A percentile compares a stretch with the other conserved stretches of the same genome.
Evolutionary conservation across 768 basidiomycete genomes (phyloP).

Genomic region (Suillus alpinus): DNA sequence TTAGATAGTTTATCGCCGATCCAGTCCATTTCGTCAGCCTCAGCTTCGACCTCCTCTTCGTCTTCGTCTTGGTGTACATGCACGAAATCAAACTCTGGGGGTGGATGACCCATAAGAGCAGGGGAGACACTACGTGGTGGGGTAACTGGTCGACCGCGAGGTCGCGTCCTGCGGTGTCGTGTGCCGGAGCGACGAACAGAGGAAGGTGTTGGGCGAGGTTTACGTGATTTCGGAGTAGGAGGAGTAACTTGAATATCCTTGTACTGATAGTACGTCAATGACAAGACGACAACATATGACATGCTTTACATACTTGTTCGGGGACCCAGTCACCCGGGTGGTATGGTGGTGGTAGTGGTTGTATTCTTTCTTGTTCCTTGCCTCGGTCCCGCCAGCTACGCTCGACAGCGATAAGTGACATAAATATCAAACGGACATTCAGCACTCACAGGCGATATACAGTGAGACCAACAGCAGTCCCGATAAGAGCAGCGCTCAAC

Average conservation of each 20-base stretch:
- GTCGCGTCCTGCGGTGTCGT: slow-evolving; percentile 37
- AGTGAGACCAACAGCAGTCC: slow-evolving; percentile 82
- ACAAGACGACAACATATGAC: not conserved
- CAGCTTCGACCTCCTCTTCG: slow-evolving; percentile 35
- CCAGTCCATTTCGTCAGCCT: slow-evolving; percentile 74
- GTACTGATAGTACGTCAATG: slow-evolving; percentile 10
- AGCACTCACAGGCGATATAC: slow-evolving; percentile 78
- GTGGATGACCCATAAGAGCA: slow-evolving; percentile 27
- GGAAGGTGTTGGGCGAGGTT: slow-evolving; percentile 31
- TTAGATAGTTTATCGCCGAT: slow-evolving; percentile 65
- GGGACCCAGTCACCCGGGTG: slow-evolving; percentile 58
- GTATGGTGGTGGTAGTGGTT: slow-evolving; percentile 62
- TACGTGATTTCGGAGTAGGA: slow-evolving; percentile 38
- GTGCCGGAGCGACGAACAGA: slow-evolving; percentile 32
- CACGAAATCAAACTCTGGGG: slow-evolving; percentile 45
- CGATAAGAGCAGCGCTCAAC: slow-evolving; percentile 80
- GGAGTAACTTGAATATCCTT: slow-evolving; percentile 35
- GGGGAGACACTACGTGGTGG: slow-evolving; percentile 28
- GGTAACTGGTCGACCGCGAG: slow-evolving; percentile 20
- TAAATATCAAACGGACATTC: not conserved
- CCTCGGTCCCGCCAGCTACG: slow-evolving; percentile 77
- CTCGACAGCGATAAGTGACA: slow-evolving; percentile 3
- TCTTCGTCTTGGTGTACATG: slow-evolving; percentile 29
- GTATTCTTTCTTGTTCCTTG: slow-evolving; percentile 42
- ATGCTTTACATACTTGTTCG: slow-evolving; percentile 27